phyloP scores from a whole-genome alignment of 345 rosid species.

The Anacardium occidentale region DNA sequence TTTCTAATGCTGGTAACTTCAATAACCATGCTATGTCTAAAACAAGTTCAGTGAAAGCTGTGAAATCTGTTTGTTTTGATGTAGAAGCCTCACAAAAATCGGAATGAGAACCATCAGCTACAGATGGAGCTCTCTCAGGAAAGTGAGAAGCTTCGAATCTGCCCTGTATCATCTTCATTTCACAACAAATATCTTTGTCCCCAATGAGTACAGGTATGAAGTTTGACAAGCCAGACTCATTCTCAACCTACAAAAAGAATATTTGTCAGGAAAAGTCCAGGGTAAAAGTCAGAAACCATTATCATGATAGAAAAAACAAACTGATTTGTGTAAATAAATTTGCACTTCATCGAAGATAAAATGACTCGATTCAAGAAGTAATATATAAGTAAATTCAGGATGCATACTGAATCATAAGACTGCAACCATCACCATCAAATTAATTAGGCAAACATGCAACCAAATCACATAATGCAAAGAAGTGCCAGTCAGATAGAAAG shows the following conservation, averaged over 20 bases:
- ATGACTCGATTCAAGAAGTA: not conserved
- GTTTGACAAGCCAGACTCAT: slow-evolving; percentile 84
- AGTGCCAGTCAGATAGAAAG: not conserved
- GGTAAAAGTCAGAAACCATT: not conserved
- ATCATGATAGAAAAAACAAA: not conserved
- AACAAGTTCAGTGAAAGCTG: slow-evolving; percentile 59
- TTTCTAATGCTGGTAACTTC: slow-evolving; percentile 58
- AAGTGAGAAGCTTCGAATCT: slow-evolving; percentile 46
- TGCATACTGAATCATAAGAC: not conserved
- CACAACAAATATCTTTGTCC: slow-evolving; percentile 66
- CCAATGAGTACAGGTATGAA: slow-evolving; percentile 80
- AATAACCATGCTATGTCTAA: slow-evolving; percentile 88
- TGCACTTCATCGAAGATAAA: not conserved
- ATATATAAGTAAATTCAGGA: not conserved
- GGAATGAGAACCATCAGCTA: slow-evolving; percentile 23
- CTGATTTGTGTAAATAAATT: not conserved
- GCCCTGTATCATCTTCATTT: slow-evolving; percentile 67
- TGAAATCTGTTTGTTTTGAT: slow-evolving; percentile 43
- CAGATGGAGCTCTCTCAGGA: slow-evolving; percentile 32
- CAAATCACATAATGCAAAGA: not conserved
- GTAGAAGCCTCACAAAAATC: slow-evolving; percentile 45
- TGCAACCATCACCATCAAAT: not conserved
- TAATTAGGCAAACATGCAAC: slow-evolving; percentile 1
- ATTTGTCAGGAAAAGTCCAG: not conserved
- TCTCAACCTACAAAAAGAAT: slow-evolving; percentile 66